These are phyloP conservation scores for Coniophora puteana DNA, from an alignment of 1,284 basidiomycete genomes.

Conservation along the genomic window DNA sequence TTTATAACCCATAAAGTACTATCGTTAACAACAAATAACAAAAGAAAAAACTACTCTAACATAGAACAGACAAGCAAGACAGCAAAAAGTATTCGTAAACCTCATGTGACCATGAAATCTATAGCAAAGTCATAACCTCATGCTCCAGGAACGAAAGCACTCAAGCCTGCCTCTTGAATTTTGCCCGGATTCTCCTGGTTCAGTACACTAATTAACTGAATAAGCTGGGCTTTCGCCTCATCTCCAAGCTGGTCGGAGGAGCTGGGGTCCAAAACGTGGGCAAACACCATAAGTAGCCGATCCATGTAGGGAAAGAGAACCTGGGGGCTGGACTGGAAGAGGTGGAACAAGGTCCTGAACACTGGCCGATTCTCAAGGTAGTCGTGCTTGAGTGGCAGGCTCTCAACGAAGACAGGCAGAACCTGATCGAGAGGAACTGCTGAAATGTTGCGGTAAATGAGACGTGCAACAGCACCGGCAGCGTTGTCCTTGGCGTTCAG, in stretches of 20 bases:
- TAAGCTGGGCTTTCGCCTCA: conserved; percentile 72
- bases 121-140: conserved; percentile 20
- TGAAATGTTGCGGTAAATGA: conserved; percentile 80
- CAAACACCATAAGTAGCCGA: conserved; percentile 79
- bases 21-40: conserved; percentile 1
- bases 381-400: conserved; percentile 88
- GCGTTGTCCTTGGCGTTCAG: conserved; percentile 96
- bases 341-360: conserved; percentile 86
- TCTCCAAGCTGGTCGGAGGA: conserved; percentile 73
- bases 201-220: conserved; percentile 74
- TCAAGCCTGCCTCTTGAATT: conserved; percentile 72
- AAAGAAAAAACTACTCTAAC: conserved; percentile 3
- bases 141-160: conserved; percentile 43
- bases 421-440: conserved; percentile 92
- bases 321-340: conserved; percentile 77
- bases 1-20: conserved; percentile 8
- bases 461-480: conserved; percentile 85
- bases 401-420: conserved; percentile 78
- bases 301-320: conserved; percentile 80
- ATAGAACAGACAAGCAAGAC: conserved; percentile 1
- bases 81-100: too few species aligned
- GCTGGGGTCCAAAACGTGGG: conserved; percentile 77
- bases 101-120: neutral
- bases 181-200: conserved; percentile 72
- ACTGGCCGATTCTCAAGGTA: conserved; percentile 87